A percentile compares a stretch with the other conserved stretches of the same genome.
Conservation (phyloP, 2,329 filamentous ascomycete species). For the Eurotiales sp. region DNA sequence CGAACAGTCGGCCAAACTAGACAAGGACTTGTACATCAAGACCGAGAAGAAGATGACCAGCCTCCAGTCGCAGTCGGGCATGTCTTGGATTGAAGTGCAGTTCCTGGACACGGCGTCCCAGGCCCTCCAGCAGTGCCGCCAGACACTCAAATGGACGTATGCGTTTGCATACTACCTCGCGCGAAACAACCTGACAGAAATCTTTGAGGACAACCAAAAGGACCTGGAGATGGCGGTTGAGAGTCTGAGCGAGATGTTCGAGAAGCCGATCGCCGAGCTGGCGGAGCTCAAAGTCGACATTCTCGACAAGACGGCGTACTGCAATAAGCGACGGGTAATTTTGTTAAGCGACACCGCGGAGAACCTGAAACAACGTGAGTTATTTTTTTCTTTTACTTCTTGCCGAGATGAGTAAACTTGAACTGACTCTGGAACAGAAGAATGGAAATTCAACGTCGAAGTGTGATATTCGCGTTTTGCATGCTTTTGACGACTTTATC, state of each 20-base stretch:
- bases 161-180: conserved; percentile 98
- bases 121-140: conserved; percentile 91
- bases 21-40: conserved; percentile 93
- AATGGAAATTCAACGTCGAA: conserved; percentile 46
- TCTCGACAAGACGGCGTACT: conserved; percentile 97
- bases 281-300: conserved; percentile 90
- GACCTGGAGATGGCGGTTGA: conserved; percentile 97
- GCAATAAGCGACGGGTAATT: conserved; percentile 86
- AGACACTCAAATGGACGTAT: conserved; percentile 99
- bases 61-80: conserved; percentile 84
- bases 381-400: neutral
- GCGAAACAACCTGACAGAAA: conserved; percentile 90
- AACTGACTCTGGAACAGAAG: conserved; percentile 27
- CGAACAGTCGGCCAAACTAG: conserved; percentile 92
- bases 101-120: conserved; percentile 92
- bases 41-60: conserved; percentile 99
- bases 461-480: no score
- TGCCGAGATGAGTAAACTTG: neutral
- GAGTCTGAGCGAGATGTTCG: conserved; percentile 97
- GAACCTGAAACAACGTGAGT: conserved; percentile 78
- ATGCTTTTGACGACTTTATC: no score
- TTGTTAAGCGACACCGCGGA: conserved; percentile 88
- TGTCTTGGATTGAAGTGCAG: conserved; percentile 99
- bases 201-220: conserved; percentile 98
- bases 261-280: conserved; percentile 88